Conservation (phyloP, 1,284 basidiomycete genomes). For the Moesziomyces antarcticus region DNA sequence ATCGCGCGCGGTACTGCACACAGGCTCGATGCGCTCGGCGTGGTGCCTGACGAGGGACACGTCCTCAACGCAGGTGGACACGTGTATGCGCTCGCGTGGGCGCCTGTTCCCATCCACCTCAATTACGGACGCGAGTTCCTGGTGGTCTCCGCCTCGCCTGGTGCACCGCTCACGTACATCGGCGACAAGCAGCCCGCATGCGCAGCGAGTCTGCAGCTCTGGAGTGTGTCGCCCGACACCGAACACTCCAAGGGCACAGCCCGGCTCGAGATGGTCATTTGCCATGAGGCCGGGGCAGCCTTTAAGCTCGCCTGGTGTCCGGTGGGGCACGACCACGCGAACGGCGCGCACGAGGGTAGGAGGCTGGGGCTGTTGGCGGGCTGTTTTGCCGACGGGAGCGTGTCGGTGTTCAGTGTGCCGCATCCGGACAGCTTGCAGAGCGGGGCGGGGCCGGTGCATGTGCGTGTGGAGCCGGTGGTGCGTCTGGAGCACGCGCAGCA, state of each 20-base stretch:
- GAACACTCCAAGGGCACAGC: constrained; percentile 21
- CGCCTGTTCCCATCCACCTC: constrained; percentile 39
- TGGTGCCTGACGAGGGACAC: constrained; percentile 39
- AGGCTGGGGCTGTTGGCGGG: constrained; percentile 42
- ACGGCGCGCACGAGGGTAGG: not conserved
- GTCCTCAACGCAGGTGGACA: constrained; percentile 48
- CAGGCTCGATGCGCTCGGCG: constrained; percentile 26
- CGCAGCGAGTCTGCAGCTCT: constrained; percentile 43
- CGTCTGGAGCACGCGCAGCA: constrained; percentile 18
- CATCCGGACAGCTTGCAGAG: constrained; percentile 12
- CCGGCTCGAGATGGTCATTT: constrained; percentile 37
- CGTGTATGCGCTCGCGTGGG: constrained; percentile 54
- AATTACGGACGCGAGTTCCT: constrained; percentile 44
- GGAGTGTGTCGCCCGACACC: constrained; percentile 43
- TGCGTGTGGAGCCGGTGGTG: constrained; percentile 34
- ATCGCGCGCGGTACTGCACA: constrained; percentile 13
- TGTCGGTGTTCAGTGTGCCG: constrained; percentile 40
- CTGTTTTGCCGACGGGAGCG: constrained; percentile 44
- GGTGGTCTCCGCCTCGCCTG: constrained; percentile 24
- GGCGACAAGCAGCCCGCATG: constrained; percentile 16
- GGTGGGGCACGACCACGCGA: constrained; percentile 24
- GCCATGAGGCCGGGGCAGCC: constrained; percentile 29
- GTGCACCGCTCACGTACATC: constrained; percentile 25
- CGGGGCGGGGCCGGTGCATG: constrained; percentile 1
- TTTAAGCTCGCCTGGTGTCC: constrained; percentile 45